Conservation (phyloP, 768 basidiomycete species). For the Boletus coccyginus region DNA sequence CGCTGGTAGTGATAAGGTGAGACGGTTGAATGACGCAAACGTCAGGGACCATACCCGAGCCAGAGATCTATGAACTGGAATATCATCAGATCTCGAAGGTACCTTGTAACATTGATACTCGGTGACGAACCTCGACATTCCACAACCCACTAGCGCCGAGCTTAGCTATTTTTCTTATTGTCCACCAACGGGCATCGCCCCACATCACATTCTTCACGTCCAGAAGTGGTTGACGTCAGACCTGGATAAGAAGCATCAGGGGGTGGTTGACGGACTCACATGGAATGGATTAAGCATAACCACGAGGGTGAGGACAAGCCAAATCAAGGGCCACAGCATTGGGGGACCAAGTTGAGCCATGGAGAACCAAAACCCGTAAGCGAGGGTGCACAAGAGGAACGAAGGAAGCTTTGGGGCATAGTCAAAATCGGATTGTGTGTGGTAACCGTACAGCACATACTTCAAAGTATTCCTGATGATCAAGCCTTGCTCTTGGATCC, state of each 20-base stretch:
- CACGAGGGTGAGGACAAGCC: slow-evolving; percentile 62
- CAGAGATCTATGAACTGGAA: slow-evolving; percentile 82
- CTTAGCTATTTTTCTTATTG: slow-evolving; percentile 59
- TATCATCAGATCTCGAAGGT: slow-evolving; percentile 2
- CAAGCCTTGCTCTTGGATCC: slow-evolving; percentile 65
- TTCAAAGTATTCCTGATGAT: slow-evolving; percentile 76
- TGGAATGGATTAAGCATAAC: slow-evolving; percentile 78
- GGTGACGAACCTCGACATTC: slow-evolving; percentile 62
- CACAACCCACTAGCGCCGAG: slow-evolving; percentile 67
- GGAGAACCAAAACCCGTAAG: slow-evolving; percentile 83
- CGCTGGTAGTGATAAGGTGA: slow-evolving; percentile 40
- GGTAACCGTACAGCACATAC: slow-evolving; percentile 31
- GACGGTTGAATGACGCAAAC: neutral
- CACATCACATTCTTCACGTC: slow-evolving; percentile 44
- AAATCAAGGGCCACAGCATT: slow-evolving; percentile 75
- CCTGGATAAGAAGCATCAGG: neutral
- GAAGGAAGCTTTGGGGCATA: slow-evolving; percentile 61
- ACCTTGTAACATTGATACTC: neutral
- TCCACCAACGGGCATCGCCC: slow-evolving; percentile 64
- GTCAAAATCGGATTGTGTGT: slow-evolving; percentile 1
- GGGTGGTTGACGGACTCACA: slow-evolving; percentile 27
- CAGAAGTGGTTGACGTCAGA: slow-evolving; percentile 18
- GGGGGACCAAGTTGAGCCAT: slow-evolving; percentile 70
- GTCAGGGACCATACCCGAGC: slow-evolving; percentile 59
- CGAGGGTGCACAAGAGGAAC: slow-evolving; percentile 71